Base-by-base conservation (phyloP, 2,329 filamentous ascomycete genomes). In the Hymenoscyphus fructigenus region DNA sequence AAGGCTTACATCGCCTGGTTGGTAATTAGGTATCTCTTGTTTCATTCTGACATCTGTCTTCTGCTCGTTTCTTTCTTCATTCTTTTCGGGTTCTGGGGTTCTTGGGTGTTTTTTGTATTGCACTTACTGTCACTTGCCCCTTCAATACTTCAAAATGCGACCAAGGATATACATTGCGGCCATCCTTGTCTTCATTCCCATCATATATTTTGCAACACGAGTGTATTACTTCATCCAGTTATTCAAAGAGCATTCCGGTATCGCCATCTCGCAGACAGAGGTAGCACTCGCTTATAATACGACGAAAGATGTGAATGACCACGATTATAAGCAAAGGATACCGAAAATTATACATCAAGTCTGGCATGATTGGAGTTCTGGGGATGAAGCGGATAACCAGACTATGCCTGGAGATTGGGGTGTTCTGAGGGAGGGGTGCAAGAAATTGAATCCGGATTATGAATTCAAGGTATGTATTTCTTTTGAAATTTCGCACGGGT, bases 271-370 rank as follows among this genome's bases (percentile, higher is more conserved):
- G 10, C 67, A 69, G 47, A 17, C 57, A 15, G 57, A 69, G 50
- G 36, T 66, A 29, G 57, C 53, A n/a, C 41, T 26, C 7, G 64
- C 66, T 15, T 34, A 59, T 32, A 59, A 59, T 9, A 23, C 57
- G 12, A 38, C 62, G 26, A 34, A 20, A 20, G 44, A 50, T 50
- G 44, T 26, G 20, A 57, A 57, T 20, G 23, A 36, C 70, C 82
- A 82, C 69, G 78, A 79, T 58, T 80, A 82, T 17, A 82, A 82
- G 10, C 84, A 86, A 69, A 75, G 88, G 67, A 89, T 91, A 58
- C 88, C 88, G 60, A 90, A 89, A 77, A 91, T 92, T 72, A 89
- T 92, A 50, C 89, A 92, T 78, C 89, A 91, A 75, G 64, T 69
- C 91, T 89, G 44, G 44, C 68, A 68, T 60, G 47, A 65, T 61